Evolutionary conservation across 2,329 filamentous ascomycete genomes (phyloP).

Genomic region (Zymoseptoria tritici): DNA sequence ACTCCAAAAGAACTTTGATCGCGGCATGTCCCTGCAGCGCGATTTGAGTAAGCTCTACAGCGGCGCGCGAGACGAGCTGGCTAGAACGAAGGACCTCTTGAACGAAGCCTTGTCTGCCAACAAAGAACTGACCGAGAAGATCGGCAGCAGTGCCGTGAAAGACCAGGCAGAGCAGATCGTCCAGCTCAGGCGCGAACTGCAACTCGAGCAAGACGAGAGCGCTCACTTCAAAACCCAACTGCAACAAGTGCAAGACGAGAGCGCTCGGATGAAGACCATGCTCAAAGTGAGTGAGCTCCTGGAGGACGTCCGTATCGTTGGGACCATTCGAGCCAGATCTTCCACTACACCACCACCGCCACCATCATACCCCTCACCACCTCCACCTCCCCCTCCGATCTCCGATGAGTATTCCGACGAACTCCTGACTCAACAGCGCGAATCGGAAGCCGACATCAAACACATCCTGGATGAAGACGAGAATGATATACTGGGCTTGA

Average conservation of each 20-base stretch:
- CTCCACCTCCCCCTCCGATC: no score
- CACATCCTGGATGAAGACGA: not conserved
- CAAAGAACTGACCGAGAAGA: not conserved
- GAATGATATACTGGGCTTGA: not conserved
- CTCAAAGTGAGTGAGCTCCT: not conserved
- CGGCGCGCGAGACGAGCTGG: not conserved
- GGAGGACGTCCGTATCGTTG: not conserved
- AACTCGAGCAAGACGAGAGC: not conserved
- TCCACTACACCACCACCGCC: not conserved
- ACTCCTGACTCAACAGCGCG: not conserved
- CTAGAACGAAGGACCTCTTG: not conserved
- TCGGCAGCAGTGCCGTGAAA: not conserved
- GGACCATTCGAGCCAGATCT: not conserved
- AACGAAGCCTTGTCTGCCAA: not conserved
- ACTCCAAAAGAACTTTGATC: not conserved
- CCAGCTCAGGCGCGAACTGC: not conserved
- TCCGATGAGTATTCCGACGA: not conserved
- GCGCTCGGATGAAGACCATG: not conserved
- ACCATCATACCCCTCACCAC: no score
- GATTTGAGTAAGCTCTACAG: not conserved
- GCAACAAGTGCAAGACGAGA: not conserved
- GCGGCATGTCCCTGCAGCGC: not conserved
- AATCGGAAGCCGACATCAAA: not conserved
- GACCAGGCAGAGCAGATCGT: not conserved
- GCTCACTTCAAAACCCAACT: not conserved